phyloP scores from a whole-genome alignment of 768 basidiomycete genomes.

The Leccinellum rugosiceps region DNA sequence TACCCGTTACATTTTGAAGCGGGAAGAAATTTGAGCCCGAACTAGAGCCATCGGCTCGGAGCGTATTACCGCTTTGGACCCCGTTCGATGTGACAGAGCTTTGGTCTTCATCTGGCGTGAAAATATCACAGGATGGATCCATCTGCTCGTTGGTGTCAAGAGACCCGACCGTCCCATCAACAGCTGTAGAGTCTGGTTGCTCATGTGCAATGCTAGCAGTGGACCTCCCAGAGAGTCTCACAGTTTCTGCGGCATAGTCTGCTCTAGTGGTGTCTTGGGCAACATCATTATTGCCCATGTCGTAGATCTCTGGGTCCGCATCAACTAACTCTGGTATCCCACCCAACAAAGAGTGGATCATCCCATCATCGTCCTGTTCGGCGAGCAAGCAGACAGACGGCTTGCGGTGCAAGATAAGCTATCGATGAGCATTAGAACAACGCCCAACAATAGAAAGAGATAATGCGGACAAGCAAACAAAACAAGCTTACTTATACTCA shows the following conservation, averaged over 20 bases:
- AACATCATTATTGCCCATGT: background rate
- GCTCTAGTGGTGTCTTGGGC: background rate
- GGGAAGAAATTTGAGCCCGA: background rate
- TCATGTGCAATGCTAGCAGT: background rate
- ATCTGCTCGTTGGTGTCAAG: background rate
- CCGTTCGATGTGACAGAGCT: background rate
- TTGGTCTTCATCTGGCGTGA: background rate
- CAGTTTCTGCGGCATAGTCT: background rate
- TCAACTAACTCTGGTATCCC: constrained; percentile 53
- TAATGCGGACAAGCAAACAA: background rate
- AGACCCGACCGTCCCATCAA: background rate
- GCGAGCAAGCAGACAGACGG: constrained; percentile 59
- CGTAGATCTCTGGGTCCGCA: constrained; percentile 2
- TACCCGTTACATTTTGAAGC: background rate
- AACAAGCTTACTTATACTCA: constrained; percentile 38
- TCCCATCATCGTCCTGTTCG: constrained; percentile 73
- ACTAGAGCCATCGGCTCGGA: background rate
- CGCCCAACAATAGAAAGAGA: background rate
- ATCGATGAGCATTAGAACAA: constrained; percentile 4
- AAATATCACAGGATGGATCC: background rate
- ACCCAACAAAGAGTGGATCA: constrained; percentile 74
- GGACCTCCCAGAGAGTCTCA: background rate
- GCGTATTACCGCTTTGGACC: background rate
- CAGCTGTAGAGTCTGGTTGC: background rate
- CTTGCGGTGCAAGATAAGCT: constrained; percentile 77